Conservation (phyloP, 345 rosid genomes). For the Salix suchowensis region DNA sequence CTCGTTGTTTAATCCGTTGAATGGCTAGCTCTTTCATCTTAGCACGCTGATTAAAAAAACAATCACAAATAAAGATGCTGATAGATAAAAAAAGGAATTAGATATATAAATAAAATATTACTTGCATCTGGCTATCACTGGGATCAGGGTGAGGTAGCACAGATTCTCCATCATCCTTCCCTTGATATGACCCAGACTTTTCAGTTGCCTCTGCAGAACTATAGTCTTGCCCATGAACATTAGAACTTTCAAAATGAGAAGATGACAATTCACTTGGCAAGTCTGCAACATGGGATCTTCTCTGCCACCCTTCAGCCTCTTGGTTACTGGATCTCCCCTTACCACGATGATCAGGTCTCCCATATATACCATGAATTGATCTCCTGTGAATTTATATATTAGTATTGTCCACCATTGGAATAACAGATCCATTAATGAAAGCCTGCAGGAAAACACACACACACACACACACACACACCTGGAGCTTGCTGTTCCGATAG, state of each 20-base stretch:
- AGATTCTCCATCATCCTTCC: slow-evolving; percentile 42
- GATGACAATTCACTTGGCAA: slow-evolving; percentile 24
- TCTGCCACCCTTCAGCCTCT: slow-evolving; percentile 57
- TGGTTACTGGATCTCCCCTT: slow-evolving; percentile 47
- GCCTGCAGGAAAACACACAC: slow-evolving; percentile 2
- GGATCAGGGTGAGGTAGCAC: slow-evolving; percentile 35
- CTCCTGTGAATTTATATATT: slow-evolving; percentile 52
- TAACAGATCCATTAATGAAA: slow-evolving; percentile 22
- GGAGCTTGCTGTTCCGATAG: slow-evolving; percentile 34
- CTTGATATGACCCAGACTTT: slow-evolving; percentile 30
- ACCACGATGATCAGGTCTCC: slow-evolving; percentile 51
- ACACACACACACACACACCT: slow-evolving; percentile 44
- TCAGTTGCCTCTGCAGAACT: slow-evolving; percentile 28
- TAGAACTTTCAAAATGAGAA: slow-evolving; percentile 37
- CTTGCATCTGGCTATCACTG: slow-evolving; percentile 52
- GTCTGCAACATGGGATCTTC: slow-evolving; percentile 39
- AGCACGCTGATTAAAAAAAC: slow-evolving; percentile 48
- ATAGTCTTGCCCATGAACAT: slow-evolving; percentile 34
- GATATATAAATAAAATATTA: slow-evolving; percentile 14
- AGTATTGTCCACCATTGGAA: slow-evolving; percentile 28
- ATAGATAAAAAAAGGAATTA: background rate
- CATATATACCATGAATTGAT: slow-evolving; percentile 48
- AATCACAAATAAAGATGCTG: background rate
- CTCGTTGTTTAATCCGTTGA: slow-evolving; percentile 63
- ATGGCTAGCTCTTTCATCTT: slow-evolving; percentile 68